These are phyloP conservation scores for Striga asiatica DNA, from an alignment of 257 asterid species.

Conservation along the genomic window DNA sequence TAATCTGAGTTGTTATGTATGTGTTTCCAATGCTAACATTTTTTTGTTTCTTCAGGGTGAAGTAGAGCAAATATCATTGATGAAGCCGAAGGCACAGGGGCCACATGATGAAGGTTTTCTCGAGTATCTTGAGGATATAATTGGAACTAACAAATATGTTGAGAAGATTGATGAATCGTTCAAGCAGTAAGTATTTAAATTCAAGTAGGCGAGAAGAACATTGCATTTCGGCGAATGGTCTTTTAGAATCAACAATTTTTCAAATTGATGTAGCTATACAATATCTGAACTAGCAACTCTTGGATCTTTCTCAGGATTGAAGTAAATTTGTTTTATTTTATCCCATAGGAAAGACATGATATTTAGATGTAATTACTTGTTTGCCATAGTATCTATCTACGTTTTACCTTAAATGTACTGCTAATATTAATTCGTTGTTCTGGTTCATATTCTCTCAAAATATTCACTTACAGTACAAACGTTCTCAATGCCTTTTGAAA, in stretches of 20 bases:
- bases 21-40: slow-evolving; percentile 6
- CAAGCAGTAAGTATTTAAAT: slow-evolving; percentile 54
- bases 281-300: no score
- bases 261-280: no score
- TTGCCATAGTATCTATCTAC: not conserved
- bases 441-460: not conserved
- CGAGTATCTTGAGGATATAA: slow-evolving; percentile 95
- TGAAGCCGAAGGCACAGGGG: slow-evolving; percentile 98
- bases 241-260: not conserved
- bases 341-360: no score
- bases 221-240: not conserved
- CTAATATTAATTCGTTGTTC: not conserved
- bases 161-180: slow-evolving; percentile 89
- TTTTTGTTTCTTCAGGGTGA: slow-evolving; percentile 64
- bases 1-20: not conserved
- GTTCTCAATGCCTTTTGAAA: slow-evolving; percentile 1
- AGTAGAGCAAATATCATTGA: slow-evolving; percentile 94
- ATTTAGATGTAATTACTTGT: no score
- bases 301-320: no score
- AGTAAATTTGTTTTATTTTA: no score
- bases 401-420: not conserved
- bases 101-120: slow-evolving; percentile 99
- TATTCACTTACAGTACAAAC: not conserved
- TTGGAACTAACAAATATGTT: slow-evolving; percentile 91
- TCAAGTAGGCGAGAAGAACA: not conserved